Percentiles rank a stretch among this genome's conserved stretches.
Conservation (phyloP, 768 basidiomycete species). For the Tricholoma sp. region DNA sequence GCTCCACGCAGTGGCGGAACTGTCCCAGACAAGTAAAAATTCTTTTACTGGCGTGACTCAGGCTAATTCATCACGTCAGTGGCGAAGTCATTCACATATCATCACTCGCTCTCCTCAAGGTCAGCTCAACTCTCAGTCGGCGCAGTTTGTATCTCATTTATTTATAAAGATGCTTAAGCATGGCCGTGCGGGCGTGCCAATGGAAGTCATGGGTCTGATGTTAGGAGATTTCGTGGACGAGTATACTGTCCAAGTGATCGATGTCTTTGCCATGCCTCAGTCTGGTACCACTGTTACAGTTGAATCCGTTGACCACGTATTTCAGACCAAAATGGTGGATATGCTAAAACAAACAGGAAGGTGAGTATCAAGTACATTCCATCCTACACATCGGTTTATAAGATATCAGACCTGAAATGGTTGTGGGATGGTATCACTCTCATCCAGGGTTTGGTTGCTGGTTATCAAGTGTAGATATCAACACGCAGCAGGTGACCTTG, state of each 20-base stretch:
- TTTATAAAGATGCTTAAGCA: constrained; percentile 93
- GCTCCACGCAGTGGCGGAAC: constrained; percentile 40
- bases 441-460: constrained; percentile 99
- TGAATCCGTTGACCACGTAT: constrained; percentile 97
- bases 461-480: constrained; percentile 98
- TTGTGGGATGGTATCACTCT: constrained; percentile 99
- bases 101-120: constrained; percentile 94
- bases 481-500: constrained; percentile 84
- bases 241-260: constrained; percentile 89
- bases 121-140: constrained; percentile 23
- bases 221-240: constrained; percentile 98
- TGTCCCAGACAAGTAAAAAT: constrained; percentile 71
- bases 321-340: constrained; percentile 96
- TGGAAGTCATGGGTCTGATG: constrained; percentile 99
- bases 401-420: constrained; percentile 80
- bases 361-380: constrained; percentile 38
- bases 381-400: not conserved
- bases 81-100: constrained; percentile 97
- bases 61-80: constrained; percentile 31
- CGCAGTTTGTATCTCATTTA: not conserved
- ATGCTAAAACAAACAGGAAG: constrained; percentile 99
- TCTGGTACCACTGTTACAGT: constrained; percentile 97
- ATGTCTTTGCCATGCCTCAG: constrained; percentile 99
- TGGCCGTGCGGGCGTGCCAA: constrained; percentile 95
- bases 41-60: not conserved